A percentile compares a stretch with the other conserved stretches of the same genome.
These are phyloP conservation scores for Aspergillus sergii DNA, from an alignment of 2,329 filamentous ascomycete genomes.

Conservation along the genomic window DNA sequence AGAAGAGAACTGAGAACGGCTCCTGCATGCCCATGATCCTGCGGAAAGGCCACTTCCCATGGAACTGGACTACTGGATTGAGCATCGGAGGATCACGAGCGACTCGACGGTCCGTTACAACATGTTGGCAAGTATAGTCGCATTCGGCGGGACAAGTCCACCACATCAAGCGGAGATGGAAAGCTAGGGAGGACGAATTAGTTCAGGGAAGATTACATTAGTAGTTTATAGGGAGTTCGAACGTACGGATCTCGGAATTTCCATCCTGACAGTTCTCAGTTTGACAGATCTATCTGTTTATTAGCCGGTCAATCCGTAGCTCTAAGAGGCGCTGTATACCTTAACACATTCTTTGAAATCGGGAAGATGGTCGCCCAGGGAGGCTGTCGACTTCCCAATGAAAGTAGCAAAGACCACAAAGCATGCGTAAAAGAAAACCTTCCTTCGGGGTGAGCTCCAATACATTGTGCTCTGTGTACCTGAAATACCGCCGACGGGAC, in stretches of 20 bases:
- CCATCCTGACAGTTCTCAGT: conserved; percentile 74
- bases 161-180: conserved; percentile 82
- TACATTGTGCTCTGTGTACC: conserved; percentile 30
- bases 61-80: conserved; percentile 80
- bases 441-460: conserved; percentile 22
- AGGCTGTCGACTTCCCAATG: conserved; percentile 60
- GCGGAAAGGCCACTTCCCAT: conserved; percentile 98
- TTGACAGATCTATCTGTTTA: conserved; percentile 68
- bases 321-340: conserved; percentile 53
- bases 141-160: conserved; percentile 94
- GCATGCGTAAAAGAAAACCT: conserved; percentile 28
- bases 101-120: conserved; percentile 75
- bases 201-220: not conserved
- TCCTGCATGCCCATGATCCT: conserved; percentile 93
- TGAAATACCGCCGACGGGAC: conserved; percentile 11
- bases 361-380: conserved; percentile 78
- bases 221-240: not conserved
- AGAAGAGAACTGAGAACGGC: conserved; percentile 91
- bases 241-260: conserved; percentile 71
- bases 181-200: conserved; percentile 56
- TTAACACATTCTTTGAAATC: conserved; percentile 86
- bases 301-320: conserved; percentile 16
- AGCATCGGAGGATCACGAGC: conserved; percentile 64
- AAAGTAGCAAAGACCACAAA: conserved; percentile 38
- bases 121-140: conserved; percentile 97